These are phyloP conservation scores for Postia placenta DNA, from an alignment of 768 basidiomycete genomes.

Conservation along the genomic window DNA sequence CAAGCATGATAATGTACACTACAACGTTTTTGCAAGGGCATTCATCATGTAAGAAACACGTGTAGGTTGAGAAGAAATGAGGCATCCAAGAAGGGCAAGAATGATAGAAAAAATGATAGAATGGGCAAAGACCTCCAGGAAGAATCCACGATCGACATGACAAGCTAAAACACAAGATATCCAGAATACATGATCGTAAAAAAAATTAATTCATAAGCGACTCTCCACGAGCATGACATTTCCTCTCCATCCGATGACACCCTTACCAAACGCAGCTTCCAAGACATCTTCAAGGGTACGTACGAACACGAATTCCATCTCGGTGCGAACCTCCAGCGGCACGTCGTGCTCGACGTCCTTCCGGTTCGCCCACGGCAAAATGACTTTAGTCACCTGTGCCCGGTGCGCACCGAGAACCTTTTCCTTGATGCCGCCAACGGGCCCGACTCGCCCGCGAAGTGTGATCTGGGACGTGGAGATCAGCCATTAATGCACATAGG, in stretches of 20 bases:
- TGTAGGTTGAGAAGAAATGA: too few relatives aligned
- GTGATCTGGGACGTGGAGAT: slow-evolving; percentile 49
- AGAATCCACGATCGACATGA: too few relatives aligned
- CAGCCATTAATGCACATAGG: background rate
- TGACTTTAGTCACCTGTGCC: slow-evolving; percentile 75
- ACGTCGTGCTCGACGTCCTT: slow-evolving; percentile 88
- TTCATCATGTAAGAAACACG: too few relatives aligned
- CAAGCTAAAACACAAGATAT: too few relatives aligned
- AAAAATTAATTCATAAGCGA: slow-evolving; percentile 32
- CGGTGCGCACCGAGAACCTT: slow-evolving; percentile 89
- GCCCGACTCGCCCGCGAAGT: slow-evolving; percentile 71
- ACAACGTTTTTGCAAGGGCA: too few relatives aligned
- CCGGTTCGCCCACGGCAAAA: slow-evolving; percentile 78
- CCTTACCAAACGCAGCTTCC: slow-evolving; percentile 77
- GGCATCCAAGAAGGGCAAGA: too few relatives aligned
- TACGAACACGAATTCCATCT: slow-evolving; percentile 82
- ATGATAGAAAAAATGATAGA: background rate
- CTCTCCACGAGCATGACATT: slow-evolving; percentile 46
- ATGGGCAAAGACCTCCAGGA: too few relatives aligned
- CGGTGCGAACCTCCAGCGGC: slow-evolving; percentile 60
- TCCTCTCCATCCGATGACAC: slow-evolving; percentile 58
- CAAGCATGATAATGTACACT: too few relatives aligned
- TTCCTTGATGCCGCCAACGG: slow-evolving; percentile 90
- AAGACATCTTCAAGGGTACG: slow-evolving; percentile 73
- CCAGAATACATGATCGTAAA: background rate